Conservation (phyloP, 164 flowering plant species). For the Sedum album region DNA sequence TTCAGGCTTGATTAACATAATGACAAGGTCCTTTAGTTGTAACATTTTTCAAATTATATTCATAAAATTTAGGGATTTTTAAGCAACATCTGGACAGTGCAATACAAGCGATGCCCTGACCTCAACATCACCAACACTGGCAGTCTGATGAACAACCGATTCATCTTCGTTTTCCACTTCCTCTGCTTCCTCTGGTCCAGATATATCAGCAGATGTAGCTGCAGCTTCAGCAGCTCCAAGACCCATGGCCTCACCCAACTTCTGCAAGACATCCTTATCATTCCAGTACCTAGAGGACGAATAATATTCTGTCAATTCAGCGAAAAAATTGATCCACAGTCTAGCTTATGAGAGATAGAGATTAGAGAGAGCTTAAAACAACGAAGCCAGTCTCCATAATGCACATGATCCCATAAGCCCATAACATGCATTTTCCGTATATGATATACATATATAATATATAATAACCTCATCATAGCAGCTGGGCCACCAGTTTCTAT, state of each 20-base stretch:
- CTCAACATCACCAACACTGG: constrained; percentile 94
- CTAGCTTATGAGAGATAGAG: background rate
- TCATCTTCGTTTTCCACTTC: constrained; percentile 71
- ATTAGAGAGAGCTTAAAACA: background rate
- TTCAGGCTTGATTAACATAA: background rate
- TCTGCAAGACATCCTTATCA: constrained; percentile 81
- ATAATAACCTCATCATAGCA: constrained; percentile 80
- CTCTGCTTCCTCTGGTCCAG: constrained; percentile 52
- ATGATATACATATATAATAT: background rate
- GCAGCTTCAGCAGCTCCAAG: constrained; percentile 62
- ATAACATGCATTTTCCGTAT: background rate
- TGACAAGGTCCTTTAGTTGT: background rate
- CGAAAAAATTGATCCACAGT: background rate
- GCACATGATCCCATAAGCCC: background rate
- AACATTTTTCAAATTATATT: too few species aligned
- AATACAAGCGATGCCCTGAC: constrained; percentile 21
- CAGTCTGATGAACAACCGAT: constrained; percentile 77
- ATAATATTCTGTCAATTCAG: background rate
- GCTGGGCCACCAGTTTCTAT: constrained; percentile 90
- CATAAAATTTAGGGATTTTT: background rate
- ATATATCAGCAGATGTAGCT: constrained; percentile 42
- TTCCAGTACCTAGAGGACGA: constrained; percentile 74
- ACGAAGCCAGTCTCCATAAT: background rate
- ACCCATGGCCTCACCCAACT: constrained; percentile 95
- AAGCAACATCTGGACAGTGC: background rate